These are phyloP conservation scores for Alternaria ethzedia DNA, from an alignment of 2,329 filamentous ascomycete genomes.

Conservation along the genomic window DNA sequence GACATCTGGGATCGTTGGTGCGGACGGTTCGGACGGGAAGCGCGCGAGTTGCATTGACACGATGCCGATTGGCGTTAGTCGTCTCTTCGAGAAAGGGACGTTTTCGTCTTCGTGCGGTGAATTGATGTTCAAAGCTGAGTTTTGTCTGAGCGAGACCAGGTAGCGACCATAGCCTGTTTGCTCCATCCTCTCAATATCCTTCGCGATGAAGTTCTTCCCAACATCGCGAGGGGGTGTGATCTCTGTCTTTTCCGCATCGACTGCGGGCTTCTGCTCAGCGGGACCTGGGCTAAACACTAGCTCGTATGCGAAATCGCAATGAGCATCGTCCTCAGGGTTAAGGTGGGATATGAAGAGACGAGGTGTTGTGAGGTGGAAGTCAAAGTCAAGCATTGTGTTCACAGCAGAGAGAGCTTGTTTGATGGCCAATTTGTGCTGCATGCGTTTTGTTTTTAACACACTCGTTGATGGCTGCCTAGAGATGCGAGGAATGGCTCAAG, in stretches of 20 bases:
- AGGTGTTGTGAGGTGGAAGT: constrained; percentile 69
- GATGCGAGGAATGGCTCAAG: neutral
- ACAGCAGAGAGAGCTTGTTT: neutral
- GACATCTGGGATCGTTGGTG: constrained; percentile 27
- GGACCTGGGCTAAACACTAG: constrained; percentile 15
- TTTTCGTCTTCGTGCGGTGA: neutral
- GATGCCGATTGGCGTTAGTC: constrained; percentile 14
- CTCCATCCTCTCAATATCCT: constrained; percentile 13
- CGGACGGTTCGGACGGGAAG: constrained; percentile 21
- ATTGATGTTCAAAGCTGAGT: neutral
- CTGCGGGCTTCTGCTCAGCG: neutral
- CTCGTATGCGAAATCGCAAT: constrained; percentile 19
- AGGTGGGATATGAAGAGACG: constrained; percentile 27
- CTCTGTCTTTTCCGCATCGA: constrained; percentile 12
- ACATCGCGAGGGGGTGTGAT: neutral
- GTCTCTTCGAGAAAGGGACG: neutral
- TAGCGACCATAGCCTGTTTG: constrained; percentile 39
- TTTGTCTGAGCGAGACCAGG: constrained; percentile 29
- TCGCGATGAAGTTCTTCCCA: constrained; percentile 16
- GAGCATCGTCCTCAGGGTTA: constrained; percentile 17
- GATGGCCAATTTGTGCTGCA: neutral
- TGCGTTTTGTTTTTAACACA: neutral
- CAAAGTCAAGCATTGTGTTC: constrained; percentile 58
- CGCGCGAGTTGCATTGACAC: constrained; percentile 33
- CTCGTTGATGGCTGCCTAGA: neutral